phyloP scores from a whole-genome alignment of 1,139 yeast genomes.

The Yamadazyma taylorii region DNA sequence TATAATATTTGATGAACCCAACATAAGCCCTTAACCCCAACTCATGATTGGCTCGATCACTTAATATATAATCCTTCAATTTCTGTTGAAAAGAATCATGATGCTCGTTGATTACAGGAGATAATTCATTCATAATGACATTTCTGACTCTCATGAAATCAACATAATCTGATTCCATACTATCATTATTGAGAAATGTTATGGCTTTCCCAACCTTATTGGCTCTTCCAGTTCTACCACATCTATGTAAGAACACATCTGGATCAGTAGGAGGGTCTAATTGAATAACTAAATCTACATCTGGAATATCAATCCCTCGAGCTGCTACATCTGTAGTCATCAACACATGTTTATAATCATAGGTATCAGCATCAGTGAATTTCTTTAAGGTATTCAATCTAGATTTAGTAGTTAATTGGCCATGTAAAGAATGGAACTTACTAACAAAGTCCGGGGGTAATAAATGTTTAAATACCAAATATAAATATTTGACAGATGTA shows the following conservation, averaged over 20 bases:
- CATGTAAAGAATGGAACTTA: slow-evolving; percentile 74
- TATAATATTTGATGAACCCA: slow-evolving; percentile 78
- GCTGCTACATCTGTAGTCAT: slow-evolving; percentile 90
- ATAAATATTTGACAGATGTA: slow-evolving; percentile 73
- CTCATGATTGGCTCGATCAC: slow-evolving; percentile 80
- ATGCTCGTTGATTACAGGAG: slow-evolving; percentile 23
- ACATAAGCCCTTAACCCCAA: slow-evolving; percentile 78
- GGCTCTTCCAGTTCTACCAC: slow-evolving; percentile 94
- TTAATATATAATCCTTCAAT: slow-evolving; percentile 59
- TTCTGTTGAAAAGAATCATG: slow-evolving; percentile 27
- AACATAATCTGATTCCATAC: slow-evolving; percentile 76
- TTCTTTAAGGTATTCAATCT: slow-evolving; percentile 66
- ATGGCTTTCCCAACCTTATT: slow-evolving; percentile 80
- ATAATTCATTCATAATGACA: slow-evolving; percentile 49
- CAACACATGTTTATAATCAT: slow-evolving; percentile 54
- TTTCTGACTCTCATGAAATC: slow-evolving; percentile 79
- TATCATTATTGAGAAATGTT: slow-evolving; percentile 63
- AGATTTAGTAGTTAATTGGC: slow-evolving; percentile 75
- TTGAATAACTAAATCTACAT: slow-evolving; percentile 85
- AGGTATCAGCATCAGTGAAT: slow-evolving; percentile 51
- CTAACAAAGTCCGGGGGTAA: slow-evolving; percentile 22
- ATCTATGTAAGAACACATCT: slow-evolving; percentile 80
- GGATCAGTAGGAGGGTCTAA: slow-evolving; percentile 92
- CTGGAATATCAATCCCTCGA: slow-evolving; percentile 90
- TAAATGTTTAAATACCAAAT: slow-evolving; percentile 47